These are phyloP conservation scores for Russula compacta DNA, from an alignment of 768 basidiomycete species.

Conservation along the genomic window DNA sequence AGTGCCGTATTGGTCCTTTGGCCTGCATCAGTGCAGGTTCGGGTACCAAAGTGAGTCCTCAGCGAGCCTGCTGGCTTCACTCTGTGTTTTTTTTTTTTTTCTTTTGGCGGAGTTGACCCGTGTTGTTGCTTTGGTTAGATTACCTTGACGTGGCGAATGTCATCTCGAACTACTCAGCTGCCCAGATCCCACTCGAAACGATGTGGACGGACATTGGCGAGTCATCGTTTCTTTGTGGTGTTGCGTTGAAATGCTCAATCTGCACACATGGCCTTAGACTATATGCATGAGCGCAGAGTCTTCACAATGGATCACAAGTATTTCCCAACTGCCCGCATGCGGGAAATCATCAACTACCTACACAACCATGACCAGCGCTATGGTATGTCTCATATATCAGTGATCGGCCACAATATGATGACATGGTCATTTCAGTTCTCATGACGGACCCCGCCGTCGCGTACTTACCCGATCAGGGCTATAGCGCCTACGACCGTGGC, in stretches of 20 bases:
- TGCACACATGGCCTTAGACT: constrained; percentile 35
- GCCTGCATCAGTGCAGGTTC: constrained; percentile 64
- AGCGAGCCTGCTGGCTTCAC: too few relatives aligned
- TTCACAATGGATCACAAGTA: constrained; percentile 63
- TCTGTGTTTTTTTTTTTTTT: constrained; percentile 11
- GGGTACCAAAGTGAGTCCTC: constrained; percentile 44
- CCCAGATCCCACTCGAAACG: constrained; percentile 59
- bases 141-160: constrained; percentile 55
- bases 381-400: constrained; percentile 30
- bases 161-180: constrained; percentile 50
- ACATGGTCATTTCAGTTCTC: constrained; percentile 35
- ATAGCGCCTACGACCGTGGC: constrained; percentile 49
- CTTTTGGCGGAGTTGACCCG: background rate
- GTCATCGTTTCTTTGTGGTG: background rate
- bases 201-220: constrained; percentile 75
- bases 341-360: constrained; percentile 54
- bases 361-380: constrained; percentile 52
- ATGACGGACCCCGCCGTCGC: constrained; percentile 72
- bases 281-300: constrained; percentile 58
- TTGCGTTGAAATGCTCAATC: background rate
- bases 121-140: constrained; percentile 30
- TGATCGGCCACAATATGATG: background rate
- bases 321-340: constrained; percentile 54
- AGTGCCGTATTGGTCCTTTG: constrained; percentile 68
- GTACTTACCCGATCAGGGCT: constrained; percentile 37